These are phyloP conservation scores for Ceratocystis papillata DNA, from an alignment of 2,329 filamentous ascomycete genomes.

Conservation along the genomic window DNA sequence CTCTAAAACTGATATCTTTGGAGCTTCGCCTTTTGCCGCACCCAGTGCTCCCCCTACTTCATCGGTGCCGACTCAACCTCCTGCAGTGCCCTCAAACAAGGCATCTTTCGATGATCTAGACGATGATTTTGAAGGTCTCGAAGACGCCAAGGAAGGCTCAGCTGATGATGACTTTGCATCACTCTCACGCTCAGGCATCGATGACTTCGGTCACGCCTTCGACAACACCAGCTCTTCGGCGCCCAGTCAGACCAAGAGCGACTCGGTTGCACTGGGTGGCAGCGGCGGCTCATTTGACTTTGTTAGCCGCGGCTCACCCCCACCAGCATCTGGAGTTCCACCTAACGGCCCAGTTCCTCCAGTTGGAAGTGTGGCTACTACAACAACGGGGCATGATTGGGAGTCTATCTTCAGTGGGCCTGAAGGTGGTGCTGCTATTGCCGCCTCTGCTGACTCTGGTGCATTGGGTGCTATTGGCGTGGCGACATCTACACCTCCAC, in stretches of 20 bases:
- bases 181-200: conserved; percentile 57
- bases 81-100: conserved; percentile 34
- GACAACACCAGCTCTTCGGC: conserved; percentile 59
- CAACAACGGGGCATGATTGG: conserved; percentile 65
- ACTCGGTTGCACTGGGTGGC: conserved; percentile 41
- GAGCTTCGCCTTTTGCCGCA: conserved; percentile 29
- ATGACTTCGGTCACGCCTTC: conserved; percentile 74
- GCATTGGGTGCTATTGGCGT: conserved; percentile 9
- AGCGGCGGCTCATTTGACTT: conserved; percentile 52
- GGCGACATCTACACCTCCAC: conserved; percentile 10
- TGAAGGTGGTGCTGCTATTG: conserved; percentile 23
- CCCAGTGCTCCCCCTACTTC: conserved; percentile 22
- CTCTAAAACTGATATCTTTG: conserved; percentile 34
- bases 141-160: conserved; percentile 71
- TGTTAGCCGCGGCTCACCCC: conserved; percentile 33
- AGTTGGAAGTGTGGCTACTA: conserved; percentile 25
- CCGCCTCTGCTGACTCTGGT: conserved; percentile 27
- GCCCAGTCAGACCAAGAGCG: conserved; percentile 44
- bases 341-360: neutral
- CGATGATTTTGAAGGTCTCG: conserved; percentile 69
- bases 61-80: conserved; percentile 27
- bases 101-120: conserved; percentile 64
- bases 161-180: conserved; percentile 71
- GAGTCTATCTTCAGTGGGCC: conserved; percentile 83
- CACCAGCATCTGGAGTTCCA: conserved; percentile 22